A percentile compares a stretch with the other conserved stretches of the same genome.
These are phyloP conservation scores for Vicia villosa DNA, from an alignment of 306 rosid genomes.

Conservation along the genomic window DNA sequence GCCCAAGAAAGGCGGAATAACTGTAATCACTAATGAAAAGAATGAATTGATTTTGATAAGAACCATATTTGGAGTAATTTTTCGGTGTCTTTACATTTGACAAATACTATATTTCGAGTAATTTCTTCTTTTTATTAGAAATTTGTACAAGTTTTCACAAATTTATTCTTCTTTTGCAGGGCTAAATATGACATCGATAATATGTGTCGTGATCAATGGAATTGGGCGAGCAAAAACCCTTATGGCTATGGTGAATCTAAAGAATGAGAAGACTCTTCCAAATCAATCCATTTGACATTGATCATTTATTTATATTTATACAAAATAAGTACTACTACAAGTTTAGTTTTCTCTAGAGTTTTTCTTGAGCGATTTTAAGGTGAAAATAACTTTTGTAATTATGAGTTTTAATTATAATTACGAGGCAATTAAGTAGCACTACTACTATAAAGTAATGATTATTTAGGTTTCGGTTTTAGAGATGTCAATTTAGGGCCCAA, in stretches of 20 bases:
- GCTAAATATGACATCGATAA: slow-evolving; percentile 76
- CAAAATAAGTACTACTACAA: slow-evolving; percentile 16
- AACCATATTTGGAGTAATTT: too few species aligned
- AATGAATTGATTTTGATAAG: too few species aligned
- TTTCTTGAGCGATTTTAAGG: slow-evolving; percentile 26
- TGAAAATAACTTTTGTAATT: slow-evolving; percentile 34
- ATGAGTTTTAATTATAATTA: slow-evolving; percentile 36
- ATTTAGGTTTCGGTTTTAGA: too few species aligned
- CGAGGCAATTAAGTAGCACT: slow-evolving; percentile 32
- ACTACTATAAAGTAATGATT: slow-evolving; percentile 18
- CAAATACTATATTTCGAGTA: neutral
- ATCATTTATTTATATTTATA: slow-evolving; percentile 20
- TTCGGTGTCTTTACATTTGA: neutral
- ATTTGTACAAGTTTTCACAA: slow-evolving; percentile 4
- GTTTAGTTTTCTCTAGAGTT: slow-evolving; percentile 18
- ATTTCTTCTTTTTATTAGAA: neutral
- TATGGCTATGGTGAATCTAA: slow-evolving; percentile 79
- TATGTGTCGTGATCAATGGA: slow-evolving; percentile 99
- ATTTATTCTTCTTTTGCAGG: slow-evolving; percentile 55
- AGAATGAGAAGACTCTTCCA: slow-evolving; percentile 42
- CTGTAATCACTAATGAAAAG: too few species aligned
- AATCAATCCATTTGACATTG: slow-evolving; percentile 29
- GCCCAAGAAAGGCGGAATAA: too few species aligned
- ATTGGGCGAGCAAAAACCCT: slow-evolving; percentile 98
- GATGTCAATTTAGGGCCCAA: too few species aligned